Base-by-base conservation (phyloP, 352 stramenopile genomes). In the Phytophthora palmivora region DNA sequence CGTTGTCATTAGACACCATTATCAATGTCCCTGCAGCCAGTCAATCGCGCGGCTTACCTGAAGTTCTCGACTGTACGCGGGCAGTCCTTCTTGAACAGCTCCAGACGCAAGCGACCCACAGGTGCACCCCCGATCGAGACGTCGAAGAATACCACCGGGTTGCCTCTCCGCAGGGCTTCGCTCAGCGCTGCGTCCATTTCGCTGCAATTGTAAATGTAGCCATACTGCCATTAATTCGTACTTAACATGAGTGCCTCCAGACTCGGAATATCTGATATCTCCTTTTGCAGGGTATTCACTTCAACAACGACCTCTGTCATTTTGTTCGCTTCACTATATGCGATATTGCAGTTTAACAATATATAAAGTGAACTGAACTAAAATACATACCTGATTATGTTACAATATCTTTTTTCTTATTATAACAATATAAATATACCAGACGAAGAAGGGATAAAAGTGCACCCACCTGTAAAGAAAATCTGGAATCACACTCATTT, bases 41-140 rank as follows among this genome's bases (percentile, higher is more conserved):
- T 50, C 55, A 53, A 61, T 45, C 21, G 14, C 26, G 46, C 37
- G 9, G 9, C 45, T 53, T 28, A 50, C 84, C 82, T 80, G 72
- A 99, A 99, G 75, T 99, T 99, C 77, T 99, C 95, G 39, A 97
- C 97, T 16, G 97, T 99, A 78, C 94, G 98, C 22, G 96, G 97
- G 32, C 91, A 98, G 59, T 96, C 87, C 78, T 98, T 96, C 71
- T 97, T 97, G 52, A 98, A 99, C 37, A 99, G 79, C 85, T 99
- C 95, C 57, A 99, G 81, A 55, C 97, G 97, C 66, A 99, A 84
- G 18, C 95, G 70, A 26, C 96, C 96, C 30, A 94, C 79, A 4
- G 91, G 87, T 21, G 85, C 88, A 22, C 83, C 84, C 15, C 91
- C 92, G 46, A 98, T 89, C 9, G 81, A 82, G 28, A 99, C 64